Base-by-base conservation (phyloP, 176 grass and related monocot species). In the Cenchrus fungigraminus region DNA sequence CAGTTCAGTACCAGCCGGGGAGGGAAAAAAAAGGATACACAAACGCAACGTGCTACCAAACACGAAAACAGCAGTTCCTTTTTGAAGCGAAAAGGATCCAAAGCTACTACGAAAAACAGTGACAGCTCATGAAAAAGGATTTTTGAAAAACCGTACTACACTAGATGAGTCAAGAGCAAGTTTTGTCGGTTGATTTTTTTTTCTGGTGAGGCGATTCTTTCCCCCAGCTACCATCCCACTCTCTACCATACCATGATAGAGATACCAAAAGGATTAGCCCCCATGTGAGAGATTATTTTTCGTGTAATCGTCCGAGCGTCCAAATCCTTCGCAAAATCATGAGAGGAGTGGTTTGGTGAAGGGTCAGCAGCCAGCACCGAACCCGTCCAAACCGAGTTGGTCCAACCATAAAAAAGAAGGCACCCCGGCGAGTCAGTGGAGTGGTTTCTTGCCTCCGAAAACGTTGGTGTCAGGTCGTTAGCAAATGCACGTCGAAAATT, bases 391-490 rank as follows among this genome's bases (percentile, higher is more conserved):
- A 73, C 20, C 45, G 14, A 74, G 83, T 86, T 63, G 88, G 84
- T 83, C 79, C 81, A 90, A 86, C 88, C 79, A 86, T 86, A 67
- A 78, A 67, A 73, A 78, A 73, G 28, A 22, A 46, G 44, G 8
- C 1, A 1, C 37, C 4, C 1, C 44, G 15, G 52, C 0, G 53
- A 12, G 71, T 71, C 5, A 78, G 65, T 52, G 49, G 73, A 42
- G 73, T 86, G 73, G 83, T 86, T 90, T 68, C 68, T 60, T 78
- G 20, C 73, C 65, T 60, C 50, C 6, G 6, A 31, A 79, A 78
- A 65, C 88, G 25, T 86, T 73, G 79, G 73, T 84, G 81, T 65
- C 84, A 79, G 72, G 79, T 78, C 55, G 88, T 73, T 86, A 34
- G 73, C 55, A 58, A 73, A 78, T 49, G 56, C 68, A 78, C 73